Base-by-base conservation (phyloP, 2,329 filamentous ascomycete species). In the Calonectria naviculata region DNA sequence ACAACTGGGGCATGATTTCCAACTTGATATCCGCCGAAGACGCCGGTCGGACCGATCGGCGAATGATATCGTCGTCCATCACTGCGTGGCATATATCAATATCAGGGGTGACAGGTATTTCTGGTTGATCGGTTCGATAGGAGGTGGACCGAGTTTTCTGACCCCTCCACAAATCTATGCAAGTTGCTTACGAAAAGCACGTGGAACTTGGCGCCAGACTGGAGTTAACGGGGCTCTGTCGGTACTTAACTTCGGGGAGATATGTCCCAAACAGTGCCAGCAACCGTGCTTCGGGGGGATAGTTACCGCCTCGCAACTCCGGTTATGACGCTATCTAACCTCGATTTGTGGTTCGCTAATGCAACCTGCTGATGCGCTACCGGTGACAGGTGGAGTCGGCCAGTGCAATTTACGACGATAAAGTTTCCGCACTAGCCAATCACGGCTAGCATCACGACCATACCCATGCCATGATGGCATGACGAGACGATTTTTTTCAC, bases 321-420 rank as follows among this genome's bases (percentile, higher is more conserved):
- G 41, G 26, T 24, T n/a, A 29, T 65, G 67, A 68, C 67, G 47
- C 42, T 65, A 29, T 61, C 46, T 56, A 56, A 41, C 29, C 5
- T 54, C 10, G 3, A 44, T 46, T n/a, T n/a, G 5, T 26, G 46
- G 54, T 29, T 31, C 67, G 46, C 67, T 70, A 70, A 70, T 70
- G 67, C 67, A 65, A 19, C 62, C 42, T 66, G 67, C 67, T 70
- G 67, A 70, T 70, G 67, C 62, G 44, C 67, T 58, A 65, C 34
- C 24, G 24, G 61, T 7, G 42, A 24, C 31, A 49, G 42, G 61
- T 65, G 67, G 61, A 41, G 26, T 44, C 8, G 17, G 13, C 24
- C n/a, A 52, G 31, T 49, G 56, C 56, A 42, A 42, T 42, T 44
- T 65, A 21, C 21, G 56, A 15, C 24, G 13, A 29, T 34, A 42